Percentiles rank a stretch among this genome's conserved stretches.
These are phyloP conservation scores for Fusarium sp. DNA, from an alignment of 2,329 filamentous ascomycete genomes.

Conservation along the genomic window DNA sequence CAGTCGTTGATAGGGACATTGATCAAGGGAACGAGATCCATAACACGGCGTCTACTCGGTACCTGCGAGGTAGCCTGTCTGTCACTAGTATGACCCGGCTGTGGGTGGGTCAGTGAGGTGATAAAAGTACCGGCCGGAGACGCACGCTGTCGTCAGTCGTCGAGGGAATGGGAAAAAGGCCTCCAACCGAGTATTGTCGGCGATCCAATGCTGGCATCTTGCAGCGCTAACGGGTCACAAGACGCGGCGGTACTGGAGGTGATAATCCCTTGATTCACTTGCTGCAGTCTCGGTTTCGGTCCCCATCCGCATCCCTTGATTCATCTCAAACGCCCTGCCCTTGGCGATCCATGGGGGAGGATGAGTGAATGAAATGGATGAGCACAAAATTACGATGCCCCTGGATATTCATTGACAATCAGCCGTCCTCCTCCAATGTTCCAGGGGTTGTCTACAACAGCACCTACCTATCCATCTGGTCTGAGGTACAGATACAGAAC, in stretches of 20 bases:
- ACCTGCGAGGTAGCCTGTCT: too few relatives aligned
- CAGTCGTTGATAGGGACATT: not conserved
- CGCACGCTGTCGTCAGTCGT: constrained; percentile 38
- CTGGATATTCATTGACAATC: constrained; percentile 3
- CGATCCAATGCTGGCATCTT: not conserved
- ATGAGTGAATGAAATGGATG: too few relatives aligned
- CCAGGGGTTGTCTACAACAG: too few relatives aligned
- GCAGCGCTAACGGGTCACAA: constrained; percentile 30
- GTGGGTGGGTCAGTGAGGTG: constrained; percentile 25
- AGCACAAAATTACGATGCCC: too few relatives aligned
- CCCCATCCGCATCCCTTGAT: constrained; percentile 5
- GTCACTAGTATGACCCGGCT: not conserved
- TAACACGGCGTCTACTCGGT: too few relatives aligned
- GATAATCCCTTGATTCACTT: constrained; percentile 20
- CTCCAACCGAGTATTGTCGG: too few relatives aligned
- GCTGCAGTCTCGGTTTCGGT: constrained; percentile 20
- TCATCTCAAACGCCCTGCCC: constrained; percentile 10
- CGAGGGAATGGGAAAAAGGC: not conserved
- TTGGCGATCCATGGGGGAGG: too few relatives aligned
- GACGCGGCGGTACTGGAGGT: constrained; percentile 9
- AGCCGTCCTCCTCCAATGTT: too few relatives aligned
- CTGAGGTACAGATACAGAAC: too few relatives aligned
- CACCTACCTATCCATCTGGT: too few relatives aligned
- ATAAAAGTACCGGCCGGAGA: not conserved
- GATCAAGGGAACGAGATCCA: not conserved